Evolutionary conservation across 208 protist species (phyloP).

Genomic region (Strigomonas culicis): DNA sequence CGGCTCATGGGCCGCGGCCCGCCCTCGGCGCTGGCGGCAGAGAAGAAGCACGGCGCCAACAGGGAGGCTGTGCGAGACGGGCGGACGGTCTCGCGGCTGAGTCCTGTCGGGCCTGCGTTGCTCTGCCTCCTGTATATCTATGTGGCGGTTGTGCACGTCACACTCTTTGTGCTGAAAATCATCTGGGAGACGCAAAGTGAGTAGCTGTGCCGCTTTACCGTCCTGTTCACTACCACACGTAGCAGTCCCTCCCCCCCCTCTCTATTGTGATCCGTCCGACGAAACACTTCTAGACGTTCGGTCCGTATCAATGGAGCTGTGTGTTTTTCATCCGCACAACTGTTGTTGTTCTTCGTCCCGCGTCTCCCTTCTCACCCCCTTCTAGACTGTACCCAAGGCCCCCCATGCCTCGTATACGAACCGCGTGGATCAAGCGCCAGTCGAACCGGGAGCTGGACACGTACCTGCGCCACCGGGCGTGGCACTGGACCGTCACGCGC

Average conservation of each 20-base stretch:
- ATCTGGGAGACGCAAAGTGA: conserved; percentile 6
- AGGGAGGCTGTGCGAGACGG: neutral
- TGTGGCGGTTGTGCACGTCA: neutral
- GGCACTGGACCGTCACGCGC: conserved; percentile 41
- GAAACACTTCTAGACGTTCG: too few species aligned
- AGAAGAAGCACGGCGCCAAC: neutral
- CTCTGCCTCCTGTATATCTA: neutral
- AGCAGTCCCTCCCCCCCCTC: neutral
- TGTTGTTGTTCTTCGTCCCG: too few species aligned
- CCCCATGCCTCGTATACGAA: conserved; percentile 42
- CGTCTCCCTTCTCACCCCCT: neutral
- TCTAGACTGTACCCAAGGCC: neutral
- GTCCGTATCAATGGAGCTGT: too few species aligned
- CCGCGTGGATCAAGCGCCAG: conserved; percentile 30
- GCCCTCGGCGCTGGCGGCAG: neutral
- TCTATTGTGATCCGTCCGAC: too few species aligned
- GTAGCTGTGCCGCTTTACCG: neutral
- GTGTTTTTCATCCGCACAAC: too few species aligned
- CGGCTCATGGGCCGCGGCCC: neutral
- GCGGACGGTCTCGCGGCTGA: conserved; percentile 38
- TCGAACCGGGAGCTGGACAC: conserved; percentile 41
- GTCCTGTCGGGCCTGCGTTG: conserved; percentile 32
- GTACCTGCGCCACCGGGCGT: conserved; percentile 61
- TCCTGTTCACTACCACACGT: too few species aligned
- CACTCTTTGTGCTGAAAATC: conserved; percentile 3